Percentiles rank a stretch among this genome's conserved stretches.
phyloP scores from a whole-genome alignment of 2,329 filamentous ascomycete species.

The Aspergillus niger region DNA sequence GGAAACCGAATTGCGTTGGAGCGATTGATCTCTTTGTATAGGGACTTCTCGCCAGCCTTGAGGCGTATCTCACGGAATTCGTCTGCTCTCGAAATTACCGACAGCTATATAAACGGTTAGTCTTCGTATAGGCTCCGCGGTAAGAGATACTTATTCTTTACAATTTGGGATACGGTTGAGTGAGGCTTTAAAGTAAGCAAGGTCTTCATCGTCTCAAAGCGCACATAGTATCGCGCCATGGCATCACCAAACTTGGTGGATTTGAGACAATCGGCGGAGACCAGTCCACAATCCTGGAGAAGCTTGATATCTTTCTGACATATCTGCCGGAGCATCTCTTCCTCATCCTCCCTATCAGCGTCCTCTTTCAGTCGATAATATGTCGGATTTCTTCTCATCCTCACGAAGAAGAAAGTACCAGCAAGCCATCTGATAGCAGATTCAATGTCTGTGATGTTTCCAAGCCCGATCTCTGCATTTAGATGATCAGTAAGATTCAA shows the following conservation, averaged over 20 bases:
- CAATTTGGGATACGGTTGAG: conserved; percentile 67
- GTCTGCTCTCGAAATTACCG: conserved; percentile 64
- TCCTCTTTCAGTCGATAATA: conserved; percentile 68
- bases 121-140: background rate
- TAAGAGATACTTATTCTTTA: conserved; percentile 38
- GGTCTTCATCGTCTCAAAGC: conserved; percentile 75
- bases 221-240: conserved; percentile 81
- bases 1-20: conserved; percentile 68
- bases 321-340: conserved; percentile 68
- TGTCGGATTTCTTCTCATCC: conserved; percentile 68
- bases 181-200: conserved; percentile 64
- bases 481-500: conserved; percentile 78
- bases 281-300: conserved; percentile 62
- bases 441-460: conserved; percentile 65
- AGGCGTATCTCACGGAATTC: conserved; percentile 75
- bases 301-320: conserved; percentile 68
- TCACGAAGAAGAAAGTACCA: conserved; percentile 76
- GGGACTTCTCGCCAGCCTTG: conserved; percentile 66
- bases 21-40: conserved; percentile 73
- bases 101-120: conserved; percentile 55
- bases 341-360: conserved; percentile 52
- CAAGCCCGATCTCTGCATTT: conserved; percentile 79
- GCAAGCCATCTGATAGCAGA: conserved; percentile 73
- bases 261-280: conserved; percentile 56
- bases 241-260: conserved; percentile 74